phyloP scores from a whole-genome alignment of 768 basidiomycete genomes.

The Xerocomellus amylosporus region DNA sequence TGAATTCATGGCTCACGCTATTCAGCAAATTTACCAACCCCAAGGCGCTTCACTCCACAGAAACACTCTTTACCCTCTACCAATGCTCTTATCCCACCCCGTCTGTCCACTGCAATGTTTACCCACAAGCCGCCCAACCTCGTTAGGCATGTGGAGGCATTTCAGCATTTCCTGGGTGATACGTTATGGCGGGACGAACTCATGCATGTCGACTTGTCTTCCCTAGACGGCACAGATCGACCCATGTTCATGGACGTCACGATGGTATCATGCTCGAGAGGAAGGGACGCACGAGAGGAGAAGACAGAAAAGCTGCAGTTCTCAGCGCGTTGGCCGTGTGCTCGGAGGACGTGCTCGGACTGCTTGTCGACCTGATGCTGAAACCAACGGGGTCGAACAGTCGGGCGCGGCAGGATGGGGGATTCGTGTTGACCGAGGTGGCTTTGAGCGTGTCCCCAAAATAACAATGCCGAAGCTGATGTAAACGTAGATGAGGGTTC shows the following conservation, averaged over 20 bases:
- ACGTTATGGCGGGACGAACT: conserved; percentile 89
- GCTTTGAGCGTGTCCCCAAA: conserved; percentile 43
- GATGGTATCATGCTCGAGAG: conserved; percentile 85
- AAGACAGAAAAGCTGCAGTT: conserved; percentile 69
- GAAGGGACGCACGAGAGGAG: conserved; percentile 63
- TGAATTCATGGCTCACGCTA: conserved; percentile 75
- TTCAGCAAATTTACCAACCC: conserved; percentile 92
- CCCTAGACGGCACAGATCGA: conserved; percentile 55
- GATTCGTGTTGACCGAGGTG: conserved; percentile 32
- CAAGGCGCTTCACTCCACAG: conserved; percentile 75
- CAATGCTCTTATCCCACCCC: conserved; percentile 78
- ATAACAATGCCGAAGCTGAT: conserved; percentile 35
- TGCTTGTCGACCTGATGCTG: conserved; percentile 87
- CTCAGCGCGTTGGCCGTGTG: conserved; percentile 69
- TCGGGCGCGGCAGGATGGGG: conserved; percentile 19
- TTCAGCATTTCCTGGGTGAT: conserved; percentile 76
- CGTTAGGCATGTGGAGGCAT: conserved; percentile 52
- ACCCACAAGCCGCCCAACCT: conserved; percentile 74
- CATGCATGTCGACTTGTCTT: conserved; percentile 63
- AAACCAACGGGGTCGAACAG: conserved; percentile 53
- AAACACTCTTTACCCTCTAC: conserved; percentile 65
- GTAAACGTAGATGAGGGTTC: conserved; percentile 30
- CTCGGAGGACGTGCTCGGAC: conserved; percentile 64
- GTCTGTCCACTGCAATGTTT: conserved; percentile 79
- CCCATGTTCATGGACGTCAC: conserved; percentile 63